These are phyloP conservation scores for Tremella mesenterica DNA, from an alignment of 768 basidiomycete species.

Conservation along the genomic window DNA sequence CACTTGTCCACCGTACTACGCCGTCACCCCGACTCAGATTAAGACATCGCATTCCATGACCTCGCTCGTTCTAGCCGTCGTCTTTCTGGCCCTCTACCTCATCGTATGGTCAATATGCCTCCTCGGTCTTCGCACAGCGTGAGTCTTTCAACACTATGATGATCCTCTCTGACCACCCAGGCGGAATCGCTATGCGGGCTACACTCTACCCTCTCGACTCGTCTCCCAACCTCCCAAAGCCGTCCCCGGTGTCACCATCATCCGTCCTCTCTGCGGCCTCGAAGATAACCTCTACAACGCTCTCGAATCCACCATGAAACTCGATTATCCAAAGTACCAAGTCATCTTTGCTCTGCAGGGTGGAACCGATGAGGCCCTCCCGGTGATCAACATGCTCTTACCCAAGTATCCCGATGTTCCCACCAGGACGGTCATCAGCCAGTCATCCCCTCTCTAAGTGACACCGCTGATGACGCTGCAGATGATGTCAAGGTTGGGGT, in stretches of 20 bases:
- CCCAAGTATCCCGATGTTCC: conserved; percentile 67
- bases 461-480: conserved; percentile 35
- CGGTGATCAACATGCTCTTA: conserved; percentile 67
- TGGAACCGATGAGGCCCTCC: conserved; percentile 76
- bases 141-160: conserved; percentile 39
- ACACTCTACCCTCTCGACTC: conserved; percentile 55
- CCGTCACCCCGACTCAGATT: too few species aligned
- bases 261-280: conserved; percentile 87
- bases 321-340: conserved; percentile 87
- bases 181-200: conserved; percentile 62
- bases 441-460: conserved; percentile 7
- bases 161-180: conserved; percentile 47
- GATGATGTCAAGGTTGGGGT: conserved; percentile 78
- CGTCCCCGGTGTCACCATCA: conserved; percentile 82
- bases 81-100: conserved; percentile 52
- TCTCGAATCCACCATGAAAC: conserved; percentile 80
- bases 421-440: conserved; percentile 68
- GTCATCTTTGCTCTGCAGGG: conserved; percentile 86
- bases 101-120: conserved; percentile 57
- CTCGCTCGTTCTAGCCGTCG: conserved; percentile 29
- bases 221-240: conserved; percentile 47
- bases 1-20: too few species aligned
- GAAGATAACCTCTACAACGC: conserved; percentile 95
- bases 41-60: too few species aligned
- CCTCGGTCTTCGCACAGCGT: conserved; percentile 65